Evolutionary conservation across 768 basidiomycete genomes (phyloP).

Genomic region (Leccinum broughii): DNA sequence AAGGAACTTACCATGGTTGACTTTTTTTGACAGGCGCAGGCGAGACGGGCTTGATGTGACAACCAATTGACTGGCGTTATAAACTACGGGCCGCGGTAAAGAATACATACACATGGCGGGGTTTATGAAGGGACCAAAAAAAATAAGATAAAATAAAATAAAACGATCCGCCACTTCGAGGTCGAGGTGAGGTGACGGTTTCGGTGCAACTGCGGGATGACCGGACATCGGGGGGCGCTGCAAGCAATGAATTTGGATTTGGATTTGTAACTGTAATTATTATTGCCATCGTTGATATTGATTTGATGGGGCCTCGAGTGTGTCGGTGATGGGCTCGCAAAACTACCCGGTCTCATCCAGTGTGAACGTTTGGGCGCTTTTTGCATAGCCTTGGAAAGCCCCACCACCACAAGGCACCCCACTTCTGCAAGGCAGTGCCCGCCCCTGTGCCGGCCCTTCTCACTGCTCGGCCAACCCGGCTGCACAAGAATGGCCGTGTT

Average conservation of each 20-base stretch:
- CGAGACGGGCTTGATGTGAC: constrained; percentile 10
- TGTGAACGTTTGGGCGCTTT: constrained; percentile 4
- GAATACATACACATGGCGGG: constrained; percentile 1
- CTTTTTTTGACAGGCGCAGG: constrained; percentile 13
- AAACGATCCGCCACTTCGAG: constrained; percentile 21
- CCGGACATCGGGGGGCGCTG: constrained; percentile 21
- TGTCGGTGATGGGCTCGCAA: constrained; percentile 4
- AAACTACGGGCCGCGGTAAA: constrained; percentile 5
- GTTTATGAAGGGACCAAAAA: constrained; percentile 12
- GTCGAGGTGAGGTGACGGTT: constrained; percentile 24
- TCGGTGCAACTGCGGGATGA: constrained; percentile 10
- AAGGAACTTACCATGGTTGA: constrained; percentile 30
- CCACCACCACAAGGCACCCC: constrained; percentile 15
- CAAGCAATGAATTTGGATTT: background rate
- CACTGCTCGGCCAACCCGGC: constrained; percentile 1
- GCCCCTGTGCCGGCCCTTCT: constrained; percentile 11
- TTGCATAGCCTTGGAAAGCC: constrained; percentile 15
- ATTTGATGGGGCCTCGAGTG: constrained; percentile 11
- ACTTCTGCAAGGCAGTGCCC: constrained; percentile 4
- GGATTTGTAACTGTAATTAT: background rate
- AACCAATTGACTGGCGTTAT: constrained; percentile 4
- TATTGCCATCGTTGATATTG: background rate
- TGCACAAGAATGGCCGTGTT: constrained; percentile 17
- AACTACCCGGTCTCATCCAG: constrained; percentile 10
- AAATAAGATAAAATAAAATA: background rate